phyloP scores from a whole-genome alignment of 257 asterid genomes.

The Nicotiana benthamiana region DNA sequence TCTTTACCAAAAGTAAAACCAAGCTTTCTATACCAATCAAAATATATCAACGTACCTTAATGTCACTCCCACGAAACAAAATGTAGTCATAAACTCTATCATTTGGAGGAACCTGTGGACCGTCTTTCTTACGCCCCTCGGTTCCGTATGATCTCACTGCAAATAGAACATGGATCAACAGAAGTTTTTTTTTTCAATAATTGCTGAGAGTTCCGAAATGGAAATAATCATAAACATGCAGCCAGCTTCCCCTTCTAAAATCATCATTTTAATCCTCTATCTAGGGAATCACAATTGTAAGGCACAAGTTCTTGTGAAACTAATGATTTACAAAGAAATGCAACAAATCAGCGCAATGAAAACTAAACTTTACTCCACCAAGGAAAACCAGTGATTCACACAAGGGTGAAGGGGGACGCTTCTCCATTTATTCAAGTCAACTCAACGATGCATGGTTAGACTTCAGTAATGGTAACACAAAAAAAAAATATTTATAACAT shows the following conservation, averaged over 20 bases:
- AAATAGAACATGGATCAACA: background rate
- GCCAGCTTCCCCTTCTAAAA: background rate
- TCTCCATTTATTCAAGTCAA: background rate
- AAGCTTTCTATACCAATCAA: background rate
- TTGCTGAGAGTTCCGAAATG: background rate
- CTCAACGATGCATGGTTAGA: background rate
- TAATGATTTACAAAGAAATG: background rate
- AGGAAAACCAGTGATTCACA: background rate
- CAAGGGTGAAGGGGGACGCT: background rate
- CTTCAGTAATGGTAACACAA: background rate
- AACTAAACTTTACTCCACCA: background rate
- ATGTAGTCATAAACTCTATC: slow-evolving; percentile 66
- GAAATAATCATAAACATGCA: background rate
- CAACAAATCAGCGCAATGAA: background rate
- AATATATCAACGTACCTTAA: slow-evolving; percentile 38
- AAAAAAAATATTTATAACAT: background rate
- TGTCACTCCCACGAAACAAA: slow-evolving; percentile 74
- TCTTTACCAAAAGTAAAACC: background rate
- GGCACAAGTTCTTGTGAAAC: background rate
- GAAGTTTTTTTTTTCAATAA: background rate
- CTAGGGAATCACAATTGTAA: background rate
- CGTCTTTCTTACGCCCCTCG: slow-evolving; percentile 64
- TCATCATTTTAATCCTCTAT: background rate
- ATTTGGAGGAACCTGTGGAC: slow-evolving; percentile 65
- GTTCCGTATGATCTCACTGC: slow-evolving; percentile 83